Percentiles rank a stretch among this genome's conserved stretches.
Evolutionary conservation across 208 protist species (phyloP).

Genomic region (Acanthamoeba healyi): DNA sequence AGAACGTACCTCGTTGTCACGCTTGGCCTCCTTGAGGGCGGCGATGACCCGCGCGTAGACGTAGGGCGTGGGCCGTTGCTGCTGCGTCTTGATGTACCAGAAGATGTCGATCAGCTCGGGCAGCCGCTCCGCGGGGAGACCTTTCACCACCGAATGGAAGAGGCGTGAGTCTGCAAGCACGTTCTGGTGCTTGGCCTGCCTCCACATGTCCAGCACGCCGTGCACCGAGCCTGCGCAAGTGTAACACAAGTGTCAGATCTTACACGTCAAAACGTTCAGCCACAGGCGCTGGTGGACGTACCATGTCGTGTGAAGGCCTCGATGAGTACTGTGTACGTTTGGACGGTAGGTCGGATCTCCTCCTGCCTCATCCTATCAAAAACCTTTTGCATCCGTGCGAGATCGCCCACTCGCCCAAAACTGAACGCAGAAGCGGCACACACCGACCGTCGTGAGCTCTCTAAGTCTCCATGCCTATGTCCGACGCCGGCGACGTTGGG

Average conservation of each 20-base stretch:
- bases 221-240: neutral
- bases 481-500: neutral
- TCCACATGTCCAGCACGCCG: conserved; percentile 6
- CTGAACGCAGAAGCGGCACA: too few relatives aligned
- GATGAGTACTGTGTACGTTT: neutral
- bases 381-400: conserved; percentile 26
- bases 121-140: neutral
- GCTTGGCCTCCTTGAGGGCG: neutral
- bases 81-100: conserved; percentile 33
- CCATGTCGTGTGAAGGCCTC: neutral
- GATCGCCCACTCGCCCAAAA: neutral
- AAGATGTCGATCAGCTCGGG: neutral
- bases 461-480: neutral
- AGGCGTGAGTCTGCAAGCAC: neutral
- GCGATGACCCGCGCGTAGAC: neutral
- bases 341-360: neutral
- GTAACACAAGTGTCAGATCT: too few relatives aligned
- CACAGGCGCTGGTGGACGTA: neutral
- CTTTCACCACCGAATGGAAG: neutral
- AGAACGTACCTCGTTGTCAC: neutral
- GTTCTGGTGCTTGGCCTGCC: conserved; percentile 1
- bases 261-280: neutral
- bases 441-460: neutral
- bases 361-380: neutral
- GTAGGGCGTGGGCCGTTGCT: neutral